Percentiles rank a stretch among this genome's conserved stretches.
Conservation (phyloP, 148 eudicot genomes). For the Rhododendron mucronatum region DNA sequence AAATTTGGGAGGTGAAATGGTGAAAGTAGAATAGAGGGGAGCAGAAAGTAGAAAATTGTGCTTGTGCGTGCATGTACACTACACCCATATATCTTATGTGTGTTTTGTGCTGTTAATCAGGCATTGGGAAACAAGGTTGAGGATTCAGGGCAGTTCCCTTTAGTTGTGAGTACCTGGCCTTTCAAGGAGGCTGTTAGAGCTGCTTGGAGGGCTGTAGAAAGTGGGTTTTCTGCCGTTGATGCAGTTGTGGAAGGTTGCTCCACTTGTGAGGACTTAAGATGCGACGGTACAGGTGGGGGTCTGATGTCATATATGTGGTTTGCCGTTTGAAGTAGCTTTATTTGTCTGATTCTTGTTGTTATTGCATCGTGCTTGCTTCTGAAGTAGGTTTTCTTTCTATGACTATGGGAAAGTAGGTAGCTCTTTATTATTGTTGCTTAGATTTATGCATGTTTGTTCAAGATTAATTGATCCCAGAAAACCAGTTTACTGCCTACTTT, state of each 20-base stretch:
- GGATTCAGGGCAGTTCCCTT: conserved; percentile 39
- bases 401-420: not conserved
- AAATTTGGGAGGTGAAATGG: not conserved
- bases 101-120: conserved; percentile 22
- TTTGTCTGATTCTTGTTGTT: not conserved
- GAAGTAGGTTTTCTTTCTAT: not conserved
- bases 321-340: not conserved
- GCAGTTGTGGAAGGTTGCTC: conserved; percentile 92
- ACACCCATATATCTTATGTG: not conserved
- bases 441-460: not conserved
- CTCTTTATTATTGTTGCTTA: not conserved
- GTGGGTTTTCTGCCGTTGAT: conserved; percentile 76
- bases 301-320: not conserved
- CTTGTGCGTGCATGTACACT: not conserved
- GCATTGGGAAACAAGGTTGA: conserved; percentile 37
- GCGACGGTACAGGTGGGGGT: conserved; percentile 81
- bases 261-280: conserved; percentile 76
- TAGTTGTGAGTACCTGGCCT: conserved; percentile 94
- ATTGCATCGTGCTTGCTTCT: not conserved
- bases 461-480: not conserved
- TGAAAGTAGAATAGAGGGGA: not conserved
- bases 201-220: conserved; percentile 68
- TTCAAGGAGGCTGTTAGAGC: conserved; percentile 84
- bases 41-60: not conserved
- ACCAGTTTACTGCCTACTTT: not conserved